Percentiles rank a stretch among this genome's conserved stretches.
These are phyloP conservation scores for Clonostachys solani DNA, from an alignment of 2,329 filamentous ascomycete species.

Conservation along the genomic window DNA sequence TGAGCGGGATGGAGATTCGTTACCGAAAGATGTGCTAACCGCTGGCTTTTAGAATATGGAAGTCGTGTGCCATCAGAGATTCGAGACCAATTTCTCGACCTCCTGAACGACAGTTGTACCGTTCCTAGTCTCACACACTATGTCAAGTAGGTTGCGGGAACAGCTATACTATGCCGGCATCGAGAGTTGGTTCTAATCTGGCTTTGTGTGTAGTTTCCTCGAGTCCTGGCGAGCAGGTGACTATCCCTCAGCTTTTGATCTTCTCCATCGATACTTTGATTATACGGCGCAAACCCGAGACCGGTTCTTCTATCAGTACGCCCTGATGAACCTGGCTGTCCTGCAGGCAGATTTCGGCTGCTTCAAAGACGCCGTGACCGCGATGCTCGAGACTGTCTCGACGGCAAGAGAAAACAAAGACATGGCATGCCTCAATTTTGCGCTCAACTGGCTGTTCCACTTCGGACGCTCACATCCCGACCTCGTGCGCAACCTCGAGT, in stretches of 20 bases:
- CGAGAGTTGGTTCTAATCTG: not conserved
- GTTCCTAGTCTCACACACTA: slow-evolving; percentile 74
- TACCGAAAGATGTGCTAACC: no score
- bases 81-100: slow-evolving; percentile 62
- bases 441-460: slow-evolving; percentile 92
- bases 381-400: slow-evolving; percentile 91
- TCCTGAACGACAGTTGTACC: slow-evolving; percentile 63
- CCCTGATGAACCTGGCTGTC: slow-evolving; percentile 86
- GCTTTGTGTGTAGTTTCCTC: slow-evolving; percentile 58
- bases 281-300: slow-evolving; percentile 87
- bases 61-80: slow-evolving; percentile 73
- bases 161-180: slow-evolving; percentile 6
- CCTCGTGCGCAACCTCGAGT: slow-evolving; percentile 65
- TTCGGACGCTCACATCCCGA: slow-evolving; percentile 83
- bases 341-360: slow-evolving; percentile 95
- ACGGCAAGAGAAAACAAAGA: slow-evolving; percentile 94
- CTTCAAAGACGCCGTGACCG: slow-evolving; percentile 81
- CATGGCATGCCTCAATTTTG: slow-evolving; percentile 88
- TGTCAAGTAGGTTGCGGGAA: slow-evolving; percentile 45
- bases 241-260: slow-evolving; percentile 85
- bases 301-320: slow-evolving; percentile 88
- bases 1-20: no score
- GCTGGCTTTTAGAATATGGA: slow-evolving; percentile 55
- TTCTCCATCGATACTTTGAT: slow-evolving; percentile 92
- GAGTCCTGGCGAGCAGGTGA: slow-evolving; percentile 91